A percentile compares a stretch with the other conserved stretches of the same genome.
Conservation (phyloP, 1,284 basidiomycete genomes). For the Anthracocystis setariae region DNA sequence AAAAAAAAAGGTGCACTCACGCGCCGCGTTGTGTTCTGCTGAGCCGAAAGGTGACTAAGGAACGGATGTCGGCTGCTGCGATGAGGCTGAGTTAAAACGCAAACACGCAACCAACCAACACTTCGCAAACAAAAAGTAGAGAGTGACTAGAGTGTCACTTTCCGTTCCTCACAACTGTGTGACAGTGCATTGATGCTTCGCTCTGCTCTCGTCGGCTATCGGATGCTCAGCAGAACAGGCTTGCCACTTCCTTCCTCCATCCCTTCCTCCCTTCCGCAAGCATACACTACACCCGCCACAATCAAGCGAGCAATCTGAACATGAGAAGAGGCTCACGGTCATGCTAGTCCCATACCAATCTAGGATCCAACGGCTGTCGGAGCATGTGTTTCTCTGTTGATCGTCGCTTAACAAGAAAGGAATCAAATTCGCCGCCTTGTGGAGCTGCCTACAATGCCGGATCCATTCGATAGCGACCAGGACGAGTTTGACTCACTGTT, state of each 20-base stretch:
- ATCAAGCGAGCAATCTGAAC: not conserved
- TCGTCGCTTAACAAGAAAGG: too few relatives aligned
- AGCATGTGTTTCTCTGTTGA: too few relatives aligned
- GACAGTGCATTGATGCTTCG: not conserved
- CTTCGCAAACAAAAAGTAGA: not conserved
- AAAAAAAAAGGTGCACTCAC: not conserved
- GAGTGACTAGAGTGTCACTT: not conserved
- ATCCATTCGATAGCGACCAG: slow-evolving; percentile 13
- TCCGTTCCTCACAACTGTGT: not conserved
- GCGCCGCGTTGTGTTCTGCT: slow-evolving; percentile 9
- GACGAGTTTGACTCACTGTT: slow-evolving; percentile 49
- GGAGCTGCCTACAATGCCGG: slow-evolving; percentile 5
- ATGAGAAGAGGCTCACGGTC: too few relatives aligned
- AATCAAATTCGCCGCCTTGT: too few relatives aligned
- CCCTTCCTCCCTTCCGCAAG: not conserved
- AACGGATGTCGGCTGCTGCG: too few relatives aligned
- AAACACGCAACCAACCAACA: not conserved
- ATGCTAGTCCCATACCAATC: too few relatives aligned
- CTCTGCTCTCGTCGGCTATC: not conserved
- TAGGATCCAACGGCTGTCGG: too few relatives aligned
- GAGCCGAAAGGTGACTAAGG: not conserved
- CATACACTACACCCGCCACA: not conserved
- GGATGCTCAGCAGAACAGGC: not conserved
- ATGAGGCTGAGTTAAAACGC: too few relatives aligned
- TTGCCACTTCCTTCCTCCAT: not conserved